Conservation (phyloP, 306 rosid genomes). For the barrel medic (Medicago truncatula) region DNA sequence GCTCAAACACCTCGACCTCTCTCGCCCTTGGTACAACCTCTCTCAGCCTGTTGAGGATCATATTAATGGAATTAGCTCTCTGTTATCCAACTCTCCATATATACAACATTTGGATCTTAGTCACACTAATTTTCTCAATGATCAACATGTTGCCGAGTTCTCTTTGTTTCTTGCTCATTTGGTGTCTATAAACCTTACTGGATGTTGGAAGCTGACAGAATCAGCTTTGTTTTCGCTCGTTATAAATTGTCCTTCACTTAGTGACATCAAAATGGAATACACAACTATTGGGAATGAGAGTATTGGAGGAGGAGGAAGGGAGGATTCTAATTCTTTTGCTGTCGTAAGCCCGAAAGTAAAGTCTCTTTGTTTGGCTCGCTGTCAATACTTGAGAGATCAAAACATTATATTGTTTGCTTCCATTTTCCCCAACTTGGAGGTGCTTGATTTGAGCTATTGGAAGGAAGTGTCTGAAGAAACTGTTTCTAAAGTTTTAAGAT, state of each 20-base stretch:
- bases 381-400: slow-evolving; percentile 36
- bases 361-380: slow-evolving; percentile 50
- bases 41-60: neutral
- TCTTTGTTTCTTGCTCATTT: neutral
- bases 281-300: slow-evolving; percentile 15
- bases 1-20: too few species aligned
- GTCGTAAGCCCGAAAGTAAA: slow-evolving; percentile 49
- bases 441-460: slow-evolving; percentile 58
- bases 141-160: neutral
- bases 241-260: slow-evolving; percentile 59
- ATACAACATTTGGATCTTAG: neutral
- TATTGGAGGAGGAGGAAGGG: neutral
- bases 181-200: neutral
- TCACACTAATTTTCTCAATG: neutral
- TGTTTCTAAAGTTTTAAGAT: slow-evolving; percentile 49
- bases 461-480: slow-evolving; percentile 44
- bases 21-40: too few species aligned
- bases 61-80: neutral
- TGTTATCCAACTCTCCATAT: neutral
- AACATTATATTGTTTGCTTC: slow-evolving; percentile 45
- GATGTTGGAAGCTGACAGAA: neutral
- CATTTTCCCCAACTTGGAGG: slow-evolving; percentile 56
- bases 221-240: slow-evolving; percentile 48
- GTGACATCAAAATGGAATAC: slow-evolving; percentile 56
- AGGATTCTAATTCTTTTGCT: neutral